Base-by-base conservation (phyloP, 306 rosid species). In the Vachellia collinsii region DNA sequence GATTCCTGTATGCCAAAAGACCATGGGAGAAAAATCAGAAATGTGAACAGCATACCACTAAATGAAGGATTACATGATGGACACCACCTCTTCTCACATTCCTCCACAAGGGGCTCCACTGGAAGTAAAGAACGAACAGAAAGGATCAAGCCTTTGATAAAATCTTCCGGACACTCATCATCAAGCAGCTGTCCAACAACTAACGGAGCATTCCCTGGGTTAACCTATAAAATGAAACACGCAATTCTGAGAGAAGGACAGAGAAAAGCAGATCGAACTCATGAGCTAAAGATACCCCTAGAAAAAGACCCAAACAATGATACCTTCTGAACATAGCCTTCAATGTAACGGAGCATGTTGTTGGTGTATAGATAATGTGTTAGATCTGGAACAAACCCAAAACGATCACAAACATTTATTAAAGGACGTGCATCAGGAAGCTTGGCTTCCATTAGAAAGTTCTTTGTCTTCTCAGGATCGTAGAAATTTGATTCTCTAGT, bases 251-350 rank as follows among this genome's bases (percentile, higher is more conserved):
- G 11, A 13, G 11, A 34, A 6, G 34, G 20, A 36, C 59, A 71
- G 67, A 72, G 47, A 68, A n/a, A 73, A 65, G 76, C 3, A 62
- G 41, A 61, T 69, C 63, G 76, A 72, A 80, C 68, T 48, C 48
- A 29, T 19, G 62, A 77, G 65, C 46, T 74, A 68, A 64, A 29
- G 66, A 20, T 23, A 67, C 22, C 43, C 61, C 54, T 51, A 0
- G 23, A 16, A 59, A 16, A 59, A 8, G 34, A 69, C 48, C 14
- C 9, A 46, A 47, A 82, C 80, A 37, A 14, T 65, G 74, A 70
- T 93, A 95, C 99, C 99, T 96, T 96, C 70, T 96, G 99, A 74
- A 96, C 99, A 80, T 96, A 96, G 71, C 99, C 99, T 89, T 96
- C 99, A 79, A 96, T 92, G 70, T 96, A 96, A 8, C 99, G 97